Evolutionary conservation across 2,329 filamentous ascomycete genomes (phyloP), one percentile per base, ranked within the genome.

Genomic region (Epichloe typhina): DNA sequence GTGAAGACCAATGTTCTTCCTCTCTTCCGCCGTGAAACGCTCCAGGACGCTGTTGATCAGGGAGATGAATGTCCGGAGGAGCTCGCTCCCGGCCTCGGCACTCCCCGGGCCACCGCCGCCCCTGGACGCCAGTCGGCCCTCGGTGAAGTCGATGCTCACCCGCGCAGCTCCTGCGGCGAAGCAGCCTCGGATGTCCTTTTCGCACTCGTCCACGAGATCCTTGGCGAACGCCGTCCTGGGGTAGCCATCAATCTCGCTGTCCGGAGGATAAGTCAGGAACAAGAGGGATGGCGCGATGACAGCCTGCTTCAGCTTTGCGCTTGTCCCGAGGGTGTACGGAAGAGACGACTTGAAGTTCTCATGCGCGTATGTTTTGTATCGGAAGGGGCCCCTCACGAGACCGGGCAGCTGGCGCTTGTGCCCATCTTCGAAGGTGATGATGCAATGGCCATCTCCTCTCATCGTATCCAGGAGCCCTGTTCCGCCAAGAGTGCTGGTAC

Each of bases 61-160:
- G 2, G 35, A n/a, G 41, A 54, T 50, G 31, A 53, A 54, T 21
- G 12, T 42, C 15, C 47, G 40, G 17, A 54, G 51, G 15, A 55
- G 49, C 15, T 49, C 46, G 7, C 41, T 49, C 1, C 50, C 52
- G 36, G 53, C 53, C 49, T 49, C 53, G 9, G 53, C 49, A 13
- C 47, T 50, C 19, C 40, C 6, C 21, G 49, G 41, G 12, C 51
- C 51, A 4, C 51, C 40, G 11, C 51, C 12, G 21, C 21, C 21
- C 21, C 49, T 55, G 5, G 49, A 23, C n/a, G 51, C 53, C 13
- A 55, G 49, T 4, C 53, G 46, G 9, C 53, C 53, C 35, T 55
- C 53, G n/a, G 53, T 55, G 35, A 55, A 55, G 35, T 55, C 51
- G 41, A 55, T 52, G 15, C 48, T 51, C 15, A 55, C 51, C 23